Conservation (phyloP, 2,329 filamentous ascomycete genomes). For the Fusarium transvaalense region DNA sequence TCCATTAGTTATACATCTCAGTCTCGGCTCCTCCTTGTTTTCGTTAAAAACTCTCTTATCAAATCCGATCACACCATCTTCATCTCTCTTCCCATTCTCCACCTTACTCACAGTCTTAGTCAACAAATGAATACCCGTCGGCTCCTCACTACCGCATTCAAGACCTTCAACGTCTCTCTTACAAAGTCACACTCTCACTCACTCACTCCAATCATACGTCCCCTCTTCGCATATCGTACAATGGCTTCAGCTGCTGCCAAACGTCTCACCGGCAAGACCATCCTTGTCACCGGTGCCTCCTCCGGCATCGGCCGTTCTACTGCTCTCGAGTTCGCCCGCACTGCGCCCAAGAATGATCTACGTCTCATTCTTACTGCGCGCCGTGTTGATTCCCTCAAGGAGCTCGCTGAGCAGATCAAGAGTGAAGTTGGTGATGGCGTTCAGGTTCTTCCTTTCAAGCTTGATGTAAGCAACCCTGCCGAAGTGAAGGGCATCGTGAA, state of each 20-base stretch:
- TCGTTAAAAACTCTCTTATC: slow-evolving; percentile 14
- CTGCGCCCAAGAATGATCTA: slow-evolving; percentile 79
- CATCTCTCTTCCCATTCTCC: slow-evolving; percentile 20
- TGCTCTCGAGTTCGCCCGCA: slow-evolving; percentile 93
- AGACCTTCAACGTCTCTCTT: slow-evolving; percentile 35
- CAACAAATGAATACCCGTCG: slow-evolving; percentile 42
- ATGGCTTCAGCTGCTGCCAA: slow-evolving; percentile 75
- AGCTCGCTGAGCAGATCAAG: slow-evolving; percentile 81
- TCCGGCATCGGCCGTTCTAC: slow-evolving; percentile 88
- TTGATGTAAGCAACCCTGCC: slow-evolving; percentile 86
- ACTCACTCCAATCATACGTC: slow-evolving; percentile 13
- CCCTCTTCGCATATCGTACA: slow-evolving; percentile 46
- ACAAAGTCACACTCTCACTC: slow-evolving; percentile 5
- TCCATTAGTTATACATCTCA: background rate
- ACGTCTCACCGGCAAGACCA: slow-evolving; percentile 92
- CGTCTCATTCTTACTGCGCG: slow-evolving; percentile 92
- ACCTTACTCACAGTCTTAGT: slow-evolving; percentile 16
- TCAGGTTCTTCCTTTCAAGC: slow-evolving; percentile 82
- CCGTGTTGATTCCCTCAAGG: slow-evolving; percentile 79
- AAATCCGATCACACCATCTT: slow-evolving; percentile 33
- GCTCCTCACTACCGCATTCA: slow-evolving; percentile 31
- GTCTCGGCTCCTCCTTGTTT: background rate
- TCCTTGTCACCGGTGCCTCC: slow-evolving; percentile 91
- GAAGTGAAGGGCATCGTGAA: slow-evolving; percentile 80
- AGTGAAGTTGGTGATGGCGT: slow-evolving; percentile 83